Percentiles rank a stretch among this genome's conserved stretches.
Conservation (phyloP, 495 filamentous ascomycete genomes). For the Pyrenula massariospora region DNA sequence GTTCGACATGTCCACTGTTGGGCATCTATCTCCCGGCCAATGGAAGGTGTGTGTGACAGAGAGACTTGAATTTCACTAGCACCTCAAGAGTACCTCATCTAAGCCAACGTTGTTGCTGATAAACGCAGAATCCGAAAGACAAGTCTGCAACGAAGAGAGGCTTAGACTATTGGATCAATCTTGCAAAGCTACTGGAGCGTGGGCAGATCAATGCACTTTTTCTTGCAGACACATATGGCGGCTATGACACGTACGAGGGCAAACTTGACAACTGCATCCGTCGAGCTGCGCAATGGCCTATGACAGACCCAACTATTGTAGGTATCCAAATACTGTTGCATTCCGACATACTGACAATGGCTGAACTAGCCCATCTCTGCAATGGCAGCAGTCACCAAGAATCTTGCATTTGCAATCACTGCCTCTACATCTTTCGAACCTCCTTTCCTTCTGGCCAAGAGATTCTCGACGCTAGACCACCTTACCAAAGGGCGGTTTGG, state of each 20-base stretch:
- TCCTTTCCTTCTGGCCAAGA: constrained; percentile 45
- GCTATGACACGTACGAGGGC: constrained; percentile 44
- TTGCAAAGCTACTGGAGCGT: constrained; percentile 46
- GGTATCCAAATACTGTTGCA: constrained; percentile 5
- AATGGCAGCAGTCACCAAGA: constrained; percentile 38
- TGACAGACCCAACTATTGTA: constrained; percentile 44
- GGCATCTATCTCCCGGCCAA: no score
- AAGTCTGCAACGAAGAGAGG: constrained; percentile 43
- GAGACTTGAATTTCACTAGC: no score
- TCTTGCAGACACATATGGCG: constrained; percentile 50
- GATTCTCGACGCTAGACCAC: constrained; percentile 54
- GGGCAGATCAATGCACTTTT: constrained; percentile 50
- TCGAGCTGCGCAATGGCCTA: constrained; percentile 45
- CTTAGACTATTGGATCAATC: constrained; percentile 46
- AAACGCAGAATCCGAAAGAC: constrained; percentile 40
- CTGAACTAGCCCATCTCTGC: constrained; percentile 25
- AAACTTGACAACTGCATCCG: constrained; percentile 38
- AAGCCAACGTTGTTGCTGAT: no score
- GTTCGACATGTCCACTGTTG: no score
- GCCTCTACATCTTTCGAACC: constrained; percentile 46
- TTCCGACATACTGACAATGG: constrained; percentile 4
- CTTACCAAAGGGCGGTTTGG: constrained; percentile 46
- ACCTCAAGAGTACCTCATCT: no score
- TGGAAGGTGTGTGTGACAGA: no score
- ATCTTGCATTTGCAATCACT: constrained; percentile 33